A percentile compares a stretch with the other conserved stretches of the same genome.
Evolutionary conservation across 352 stramenopile species (phyloP).

Genomic region (Globisporangium alternatum): DNA sequence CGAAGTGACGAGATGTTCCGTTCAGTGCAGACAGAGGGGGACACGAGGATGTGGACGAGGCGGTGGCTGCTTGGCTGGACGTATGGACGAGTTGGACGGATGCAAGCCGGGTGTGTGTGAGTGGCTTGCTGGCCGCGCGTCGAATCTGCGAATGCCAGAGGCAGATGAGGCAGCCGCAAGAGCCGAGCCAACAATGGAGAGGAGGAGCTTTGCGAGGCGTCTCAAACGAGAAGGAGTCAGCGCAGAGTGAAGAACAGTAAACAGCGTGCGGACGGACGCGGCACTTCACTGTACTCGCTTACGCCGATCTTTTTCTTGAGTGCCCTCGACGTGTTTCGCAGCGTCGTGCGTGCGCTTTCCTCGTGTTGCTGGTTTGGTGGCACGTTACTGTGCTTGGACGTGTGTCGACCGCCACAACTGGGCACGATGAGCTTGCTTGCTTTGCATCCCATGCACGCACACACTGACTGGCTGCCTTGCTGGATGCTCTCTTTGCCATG

Average conservation of each 20-base stretch:
- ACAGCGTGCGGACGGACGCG: background rate
- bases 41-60: constrained; percentile 3
- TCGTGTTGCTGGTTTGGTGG: background rate
- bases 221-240: background rate
- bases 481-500: background rate
- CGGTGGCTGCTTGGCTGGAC: background rate
- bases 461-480: background rate
- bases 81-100: background rate
- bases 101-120: too few relatives aligned
- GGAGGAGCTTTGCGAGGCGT: background rate
- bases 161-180: constrained; percentile 15
- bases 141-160: constrained; percentile 2
- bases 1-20: background rate
- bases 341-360: background rate
- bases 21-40: background rate
- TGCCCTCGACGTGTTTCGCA: background rate
- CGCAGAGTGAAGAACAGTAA: background rate
- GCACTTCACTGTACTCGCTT: background rate
- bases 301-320: background rate
- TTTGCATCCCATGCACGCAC: too few relatives aligned
- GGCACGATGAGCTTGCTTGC: too few relatives aligned
- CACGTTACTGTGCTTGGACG: too few relatives aligned
- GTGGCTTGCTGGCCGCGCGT: constrained; percentile 5
- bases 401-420: too few relatives aligned
- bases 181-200: background rate